phyloP scores from a whole-genome alignment of 108 stramenopile species.

The Skeletonema costatum region DNA sequence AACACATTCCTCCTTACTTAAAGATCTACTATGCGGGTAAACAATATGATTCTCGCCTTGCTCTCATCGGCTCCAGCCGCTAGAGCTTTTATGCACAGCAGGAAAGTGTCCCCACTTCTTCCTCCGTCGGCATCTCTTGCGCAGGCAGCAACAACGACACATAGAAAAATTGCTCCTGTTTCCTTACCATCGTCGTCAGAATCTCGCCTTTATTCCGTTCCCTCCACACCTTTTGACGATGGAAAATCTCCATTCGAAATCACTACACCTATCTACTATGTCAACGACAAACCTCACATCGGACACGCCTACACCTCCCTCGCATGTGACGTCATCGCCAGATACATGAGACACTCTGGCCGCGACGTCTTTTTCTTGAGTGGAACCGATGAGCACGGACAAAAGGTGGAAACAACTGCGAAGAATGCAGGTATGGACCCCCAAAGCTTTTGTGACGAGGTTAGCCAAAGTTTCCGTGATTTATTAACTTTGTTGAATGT shows the following conservation, averaged over 20 bases:
- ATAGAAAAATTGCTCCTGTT: neutral
- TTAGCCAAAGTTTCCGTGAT: constrained; percentile 79
- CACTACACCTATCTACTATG: constrained; percentile 98
- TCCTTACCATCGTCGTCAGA: neutral
- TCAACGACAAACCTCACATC: constrained; percentile 98
- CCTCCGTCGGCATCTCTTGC: neutral
- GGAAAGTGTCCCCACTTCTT: constrained; percentile 9
- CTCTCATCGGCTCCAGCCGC: constrained; percentile 22
- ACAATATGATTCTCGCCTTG: constrained; percentile 26
- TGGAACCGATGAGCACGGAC: constrained; percentile 98
- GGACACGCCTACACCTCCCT: constrained; percentile 98
- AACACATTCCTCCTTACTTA: neutral
- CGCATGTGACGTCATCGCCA: constrained; percentile 95
- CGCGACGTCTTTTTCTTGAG: constrained; percentile 92
- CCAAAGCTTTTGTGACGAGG: constrained; percentile 85
- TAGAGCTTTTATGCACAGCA: constrained; percentile 17
- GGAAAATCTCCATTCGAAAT: constrained; percentile 88
- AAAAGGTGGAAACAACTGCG: constrained; percentile 94
- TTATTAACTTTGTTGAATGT: constrained; percentile 81
- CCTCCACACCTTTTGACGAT: constrained; percentile 69
- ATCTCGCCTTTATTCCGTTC: constrained; percentile 22
- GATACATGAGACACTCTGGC: constrained; percentile 93
- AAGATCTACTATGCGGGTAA: constrained; percentile 7
- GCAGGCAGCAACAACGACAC: constrained; percentile 2
- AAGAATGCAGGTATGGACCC: constrained; percentile 70